phyloP scores from a whole-genome alignment of 1,139 yeast genomes.

The Dujonia santamariae region DNA sequence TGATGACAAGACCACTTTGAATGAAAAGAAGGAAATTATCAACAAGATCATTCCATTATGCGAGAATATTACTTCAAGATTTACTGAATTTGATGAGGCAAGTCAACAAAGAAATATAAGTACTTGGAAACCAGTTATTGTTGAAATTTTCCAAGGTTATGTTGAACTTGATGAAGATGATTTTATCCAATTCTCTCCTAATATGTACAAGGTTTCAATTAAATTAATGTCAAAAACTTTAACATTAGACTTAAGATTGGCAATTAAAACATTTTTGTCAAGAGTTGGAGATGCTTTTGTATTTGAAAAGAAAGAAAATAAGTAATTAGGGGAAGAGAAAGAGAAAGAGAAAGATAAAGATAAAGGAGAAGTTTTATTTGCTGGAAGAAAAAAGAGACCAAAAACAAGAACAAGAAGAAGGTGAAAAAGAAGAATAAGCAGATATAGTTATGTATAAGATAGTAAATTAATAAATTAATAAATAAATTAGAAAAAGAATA shows the following conservation, averaged over 20 bases:
- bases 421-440: neutral
- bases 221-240: slow-evolving; percentile 66
- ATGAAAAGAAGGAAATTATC: slow-evolving; percentile 42
- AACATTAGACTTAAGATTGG: slow-evolving; percentile 64
- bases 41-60: slow-evolving; percentile 67
- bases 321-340: neutral
- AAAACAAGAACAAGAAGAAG: neutral
- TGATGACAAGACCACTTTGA: slow-evolving; percentile 42
- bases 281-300: slow-evolving; percentile 69
- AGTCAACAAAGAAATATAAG: slow-evolving; percentile 76
- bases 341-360: neutral
- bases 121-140: slow-evolving; percentile 90
- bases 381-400: neutral
- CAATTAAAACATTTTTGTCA: slow-evolving; percentile 61
- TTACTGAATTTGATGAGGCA: slow-evolving; percentile 67
- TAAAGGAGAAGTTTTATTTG: neutral
- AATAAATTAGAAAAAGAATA: too few relatives aligned
- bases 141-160: slow-evolving; percentile 81
- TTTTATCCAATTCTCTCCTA: slow-evolving; percentile 60
- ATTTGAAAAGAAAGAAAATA: slow-evolving; percentile 6
- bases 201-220: slow-evolving; percentile 66
- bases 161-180: slow-evolving; percentile 74
- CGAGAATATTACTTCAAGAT: slow-evolving; percentile 64
- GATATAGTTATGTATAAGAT: neutral
- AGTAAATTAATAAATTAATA: too few relatives aligned